phyloP scores from a whole-genome alignment of 345 rosid species.

The Corchorus capsularis region DNA sequence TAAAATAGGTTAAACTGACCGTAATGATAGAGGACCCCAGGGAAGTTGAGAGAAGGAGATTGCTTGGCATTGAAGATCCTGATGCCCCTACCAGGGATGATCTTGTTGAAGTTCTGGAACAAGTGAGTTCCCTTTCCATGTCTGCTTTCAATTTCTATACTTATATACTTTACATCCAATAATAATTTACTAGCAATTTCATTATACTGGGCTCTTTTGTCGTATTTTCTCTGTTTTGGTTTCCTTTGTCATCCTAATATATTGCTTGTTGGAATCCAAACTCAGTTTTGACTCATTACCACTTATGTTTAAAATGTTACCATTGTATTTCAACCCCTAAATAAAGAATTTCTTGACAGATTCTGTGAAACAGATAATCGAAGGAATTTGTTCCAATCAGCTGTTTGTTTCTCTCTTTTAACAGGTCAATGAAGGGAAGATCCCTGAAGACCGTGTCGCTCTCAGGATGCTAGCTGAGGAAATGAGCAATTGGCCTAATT shows the following conservation, averaged over 20 bases:
- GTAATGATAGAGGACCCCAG: slow-evolving; percentile 91
- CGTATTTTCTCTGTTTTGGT: not conserved
- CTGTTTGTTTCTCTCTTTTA: slow-evolving; percentile 18
- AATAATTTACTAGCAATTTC: not conserved
- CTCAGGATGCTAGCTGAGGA: slow-evolving; percentile 80
- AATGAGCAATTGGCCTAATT: slow-evolving; percentile 86
- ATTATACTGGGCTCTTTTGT: not conserved
- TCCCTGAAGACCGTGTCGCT: slow-evolving; percentile 71
- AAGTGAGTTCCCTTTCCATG: slow-evolving; percentile 37
- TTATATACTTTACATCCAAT: not conserved
- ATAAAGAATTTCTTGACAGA: not conserved
- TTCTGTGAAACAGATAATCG: not conserved
- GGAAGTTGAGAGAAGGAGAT: slow-evolving; percentile 79
- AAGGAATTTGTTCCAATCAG: not conserved
- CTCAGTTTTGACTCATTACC: not conserved
- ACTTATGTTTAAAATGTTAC: not conserved
- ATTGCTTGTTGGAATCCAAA: not conserved
- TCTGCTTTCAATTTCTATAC: not conserved
- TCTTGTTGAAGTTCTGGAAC: slow-evolving; percentile 75
- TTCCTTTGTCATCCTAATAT: not conserved
- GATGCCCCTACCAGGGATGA: slow-evolving; percentile 86
- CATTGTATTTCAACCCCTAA: not conserved
- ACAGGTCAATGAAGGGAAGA: slow-evolving; percentile 83
- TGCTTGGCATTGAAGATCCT: slow-evolving; percentile 80
- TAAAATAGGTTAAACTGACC: slow-evolving; percentile 69